Evolutionary conservation across 2,329 filamentous ascomycete species (phyloP), one percentile per base, ranked within the genome.

Genomic region (Pseudocercospora eumusae): DNA sequence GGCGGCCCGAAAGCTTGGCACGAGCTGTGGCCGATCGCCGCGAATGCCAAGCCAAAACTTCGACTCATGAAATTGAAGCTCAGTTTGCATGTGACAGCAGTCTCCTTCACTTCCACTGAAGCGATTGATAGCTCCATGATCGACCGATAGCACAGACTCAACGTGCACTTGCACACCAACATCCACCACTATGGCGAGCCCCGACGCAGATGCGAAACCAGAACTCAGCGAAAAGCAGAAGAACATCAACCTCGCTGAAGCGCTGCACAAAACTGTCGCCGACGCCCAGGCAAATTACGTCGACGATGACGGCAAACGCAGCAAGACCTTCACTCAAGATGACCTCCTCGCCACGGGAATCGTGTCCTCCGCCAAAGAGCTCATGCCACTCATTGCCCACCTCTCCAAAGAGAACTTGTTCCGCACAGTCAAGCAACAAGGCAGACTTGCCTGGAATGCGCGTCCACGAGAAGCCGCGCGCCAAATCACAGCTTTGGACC

Each of bases 401-500:
- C 67, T 76, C 33, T 66, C 70, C 53, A 64, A 69, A 21, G 62
- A 68, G 31, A 60, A 67, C 57, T 67, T 76, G 40, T 67, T 76
- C 61, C 74, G 74, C 40, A 68, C 73, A 9, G 63, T 74, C 56
- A 68, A 68, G 36, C 58, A 66, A 28, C 64, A 68, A 8, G 68
- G 68, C 15, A 70, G 69, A 18, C 66, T 73, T 4, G 72, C 69
- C 64, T 76, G 71, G 70, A 66, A 55, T 54, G 62, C 62, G 6
- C 63, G 70, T 44, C 71, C 71, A 18, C 63, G 66, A 7, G 65
- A 65, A 33, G 66, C 66, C 3, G 68, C 69, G 2, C 53, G 60
- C 49, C 78, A 78, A 57, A 71, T 81, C 62, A 71, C 72, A 21
- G 77, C 77, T 59, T 78, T 87, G 60, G 82, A 75, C 62, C 75